Conservation (phyloP, 148 eudicot species). For the Chenopodium formosanum region DNA sequence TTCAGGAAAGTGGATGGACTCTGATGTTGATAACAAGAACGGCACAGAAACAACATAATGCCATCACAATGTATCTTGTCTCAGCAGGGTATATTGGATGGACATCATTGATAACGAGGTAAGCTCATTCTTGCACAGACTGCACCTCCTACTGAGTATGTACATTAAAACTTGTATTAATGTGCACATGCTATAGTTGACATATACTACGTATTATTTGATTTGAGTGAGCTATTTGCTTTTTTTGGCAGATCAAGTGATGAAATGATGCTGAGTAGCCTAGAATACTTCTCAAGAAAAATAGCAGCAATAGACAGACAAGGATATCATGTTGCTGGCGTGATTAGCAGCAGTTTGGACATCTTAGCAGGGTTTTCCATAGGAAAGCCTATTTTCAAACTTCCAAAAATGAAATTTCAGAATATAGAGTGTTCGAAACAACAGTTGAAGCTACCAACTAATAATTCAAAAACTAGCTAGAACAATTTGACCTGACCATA, state of each 20-base stretch:
- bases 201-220: too few species aligned
- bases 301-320: not conserved
- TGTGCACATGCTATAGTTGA: too few species aligned
- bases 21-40: not conserved
- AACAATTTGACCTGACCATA: not conserved
- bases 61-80: not conserved
- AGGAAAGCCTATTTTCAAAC: not conserved
- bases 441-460: not conserved
- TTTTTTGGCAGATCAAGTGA: not conserved
- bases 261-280: not conserved
- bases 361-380: not conserved
- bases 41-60: not conserved
- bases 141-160: not conserved
- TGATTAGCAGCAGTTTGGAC: not conserved
- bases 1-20: not conserved
- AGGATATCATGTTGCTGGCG: not conserved
- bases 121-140: not conserved
- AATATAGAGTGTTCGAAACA: not conserved
- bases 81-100: slow-evolving; percentile 4
- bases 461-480: too few species aligned
- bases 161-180: too few species aligned
- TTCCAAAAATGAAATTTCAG: not conserved
- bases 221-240: not conserved
- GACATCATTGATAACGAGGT: not conserved
- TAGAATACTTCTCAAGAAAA: slow-evolving; percentile 4